Conservation (phyloP, 192 early-diverging fungal species). For the Podila horticola region DNA sequence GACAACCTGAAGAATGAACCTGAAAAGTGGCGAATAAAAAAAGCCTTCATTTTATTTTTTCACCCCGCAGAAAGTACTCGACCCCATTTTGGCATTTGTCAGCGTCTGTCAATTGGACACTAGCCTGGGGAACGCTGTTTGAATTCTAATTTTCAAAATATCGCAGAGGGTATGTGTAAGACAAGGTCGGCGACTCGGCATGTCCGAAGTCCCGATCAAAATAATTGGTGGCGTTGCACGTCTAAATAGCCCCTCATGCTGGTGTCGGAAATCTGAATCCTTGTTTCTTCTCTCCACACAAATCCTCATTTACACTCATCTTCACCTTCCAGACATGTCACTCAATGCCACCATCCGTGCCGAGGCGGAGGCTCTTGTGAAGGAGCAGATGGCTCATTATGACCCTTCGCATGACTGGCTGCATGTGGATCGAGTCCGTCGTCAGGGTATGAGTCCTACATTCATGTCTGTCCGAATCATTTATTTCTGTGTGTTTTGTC, state of each 20-base stretch:
- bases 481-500: neutral
- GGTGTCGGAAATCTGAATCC: neutral
- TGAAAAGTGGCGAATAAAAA: neutral
- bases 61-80: neutral
- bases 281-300: neutral
- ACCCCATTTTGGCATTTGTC: too few species aligned
- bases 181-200: neutral
- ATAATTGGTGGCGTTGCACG: constrained; percentile 7
- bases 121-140: neutral
- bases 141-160: neutral
- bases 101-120: neutral
- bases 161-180: neutral
- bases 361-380: constrained; percentile 64
- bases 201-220: neutral
- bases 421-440: constrained; percentile 74
- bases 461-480: neutral
- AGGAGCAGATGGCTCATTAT: constrained; percentile 69
- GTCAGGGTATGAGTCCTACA: constrained; percentile 52
- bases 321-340: constrained; percentile 19
- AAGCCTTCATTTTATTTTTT: neutral
- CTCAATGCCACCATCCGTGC: constrained; percentile 28
- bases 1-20: too few species aligned
- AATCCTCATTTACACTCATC: neutral
- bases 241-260: neutral
- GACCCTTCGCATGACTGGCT: constrained; percentile 79